Base-by-base conservation (phyloP, 345 rosid species). In the Citrus cavaleriei region DNA sequence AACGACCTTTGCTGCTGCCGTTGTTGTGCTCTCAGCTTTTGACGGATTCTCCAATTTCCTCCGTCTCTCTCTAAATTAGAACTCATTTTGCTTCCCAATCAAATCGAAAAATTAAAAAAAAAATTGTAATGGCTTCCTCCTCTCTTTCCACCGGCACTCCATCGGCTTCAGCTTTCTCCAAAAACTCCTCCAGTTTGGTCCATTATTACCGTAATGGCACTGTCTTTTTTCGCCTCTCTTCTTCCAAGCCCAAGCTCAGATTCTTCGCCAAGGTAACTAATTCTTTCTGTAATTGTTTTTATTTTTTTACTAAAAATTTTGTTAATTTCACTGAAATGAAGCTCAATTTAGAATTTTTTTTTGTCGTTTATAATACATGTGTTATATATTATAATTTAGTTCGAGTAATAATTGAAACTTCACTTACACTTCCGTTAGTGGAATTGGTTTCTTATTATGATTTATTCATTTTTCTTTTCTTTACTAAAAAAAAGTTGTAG, bases 171-270 rank as follows among this genome's bases (percentile, higher is more conserved):
- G 82, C 86, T 76, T 77, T 84, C 32, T 74, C 78, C 34, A 90
- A 85, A 85, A 67, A 74, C 40, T 57, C 87, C n/a, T 76, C 85
- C 42, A 51, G 32, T 54, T 82, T 80, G 62, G 81, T 83, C 73
- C 80, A 24, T 76, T 78, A 62, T 68, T 55, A 21, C 35, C 83
- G 70, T 32, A 73, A 79, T 38, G 77, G 88, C 74, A 80, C 67
- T 40, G 79, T 87, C 66, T 85, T 88, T 54, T 90, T 84, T 79
- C 89, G 81, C 72, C 86, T 85, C 86, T 80, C 92, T 49, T 58
- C 84, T 7, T 55, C 84, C 8, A 82, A 64, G 51, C 86, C 89
- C 21, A 86, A 84, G 81, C 85, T 85, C 77, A 86, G 82, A 24
- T 81, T 91, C 71, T 81, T 83, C 75, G 59, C 89, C 79, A 85